phyloP scores from a whole-genome alignment of 352 stramenopile genomes.

The Phytophthora boehmeriae region DNA sequence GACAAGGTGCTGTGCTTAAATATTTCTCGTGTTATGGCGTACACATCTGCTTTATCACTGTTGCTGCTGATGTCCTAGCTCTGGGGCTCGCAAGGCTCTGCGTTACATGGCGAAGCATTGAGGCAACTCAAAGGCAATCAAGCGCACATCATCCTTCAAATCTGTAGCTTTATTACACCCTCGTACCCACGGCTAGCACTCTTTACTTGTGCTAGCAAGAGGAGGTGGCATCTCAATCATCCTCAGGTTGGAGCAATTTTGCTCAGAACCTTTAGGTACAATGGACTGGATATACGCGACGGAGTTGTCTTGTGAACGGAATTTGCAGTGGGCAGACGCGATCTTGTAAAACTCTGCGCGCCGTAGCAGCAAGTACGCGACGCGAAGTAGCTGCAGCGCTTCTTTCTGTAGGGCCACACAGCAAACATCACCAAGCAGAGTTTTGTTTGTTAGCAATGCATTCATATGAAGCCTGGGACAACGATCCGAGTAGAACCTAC shows the following conservation, averaged over 20 bases:
- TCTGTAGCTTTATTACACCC: too few relatives aligned
- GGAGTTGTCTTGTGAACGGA: conserved; percentile 18
- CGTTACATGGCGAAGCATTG: too few relatives aligned
- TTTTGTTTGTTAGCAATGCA: conserved; percentile 1
- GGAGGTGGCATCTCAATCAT: conserved; percentile 16
- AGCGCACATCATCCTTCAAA: too few relatives aligned
- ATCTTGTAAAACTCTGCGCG: conserved; percentile 55
- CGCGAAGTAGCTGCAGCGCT: conserved; percentile 46
- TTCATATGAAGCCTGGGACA: background rate
- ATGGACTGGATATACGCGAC: conserved; percentile 14
- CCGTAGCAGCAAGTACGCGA: conserved; percentile 57
- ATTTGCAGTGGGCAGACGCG: conserved; percentile 39
- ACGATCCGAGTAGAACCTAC: conserved; percentile 16
- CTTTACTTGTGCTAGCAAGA: conserved; percentile 3
- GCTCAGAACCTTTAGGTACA: background rate
- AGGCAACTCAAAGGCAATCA: too few relatives aligned
- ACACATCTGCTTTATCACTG: too few relatives aligned
- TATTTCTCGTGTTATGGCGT: too few relatives aligned
- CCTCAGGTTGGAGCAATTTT: background rate
- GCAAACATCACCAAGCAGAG: background rate
- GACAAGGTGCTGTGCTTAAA: too few relatives aligned
- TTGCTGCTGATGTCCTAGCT: too few relatives aligned
- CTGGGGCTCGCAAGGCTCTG: too few relatives aligned
- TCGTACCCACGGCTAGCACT: background rate
- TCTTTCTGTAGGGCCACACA: conserved; percentile 42